Evolutionary conservation across 2,329 filamentous ascomycete genomes (phyloP).

Genomic region (Cercospora sp.): DNA sequence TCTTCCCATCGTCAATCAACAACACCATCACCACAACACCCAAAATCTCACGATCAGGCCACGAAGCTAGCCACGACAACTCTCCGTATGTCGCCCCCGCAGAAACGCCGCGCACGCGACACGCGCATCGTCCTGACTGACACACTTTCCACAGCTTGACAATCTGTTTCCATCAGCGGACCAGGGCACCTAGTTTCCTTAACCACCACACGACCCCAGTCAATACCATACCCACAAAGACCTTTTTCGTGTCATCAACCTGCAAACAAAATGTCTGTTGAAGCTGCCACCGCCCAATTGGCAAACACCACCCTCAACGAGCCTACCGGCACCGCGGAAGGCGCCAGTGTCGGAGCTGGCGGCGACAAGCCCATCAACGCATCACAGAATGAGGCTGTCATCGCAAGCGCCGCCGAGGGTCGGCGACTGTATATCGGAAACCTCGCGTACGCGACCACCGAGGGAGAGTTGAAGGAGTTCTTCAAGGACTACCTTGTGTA

Average conservation of each 20-base stretch:
- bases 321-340: conserved; percentile 56
- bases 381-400: conserved; percentile 83
- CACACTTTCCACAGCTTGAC: conserved; percentile 44
- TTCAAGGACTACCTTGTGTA: conserved; percentile 99
- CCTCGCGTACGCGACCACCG: conserved; percentile 99
- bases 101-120: conserved; percentile 6
- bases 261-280: conserved; percentile 82
- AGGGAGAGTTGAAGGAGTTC: conserved; percentile 99
- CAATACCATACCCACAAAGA: conserved; percentile 27
- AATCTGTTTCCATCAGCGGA: conserved; percentile 50
- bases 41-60: conserved; percentile 37
- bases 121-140: conserved; percentile 18
- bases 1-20: conserved; percentile 31
- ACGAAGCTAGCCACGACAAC: conserved; percentile 55
- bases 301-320: conserved; percentile 66
- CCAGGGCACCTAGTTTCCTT: conserved; percentile 41
- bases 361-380: conserved; percentile 67
- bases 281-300: conserved; percentile 73
- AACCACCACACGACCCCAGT: conserved; percentile 41
- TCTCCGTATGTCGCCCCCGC: conserved; percentile 37
- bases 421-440: conserved; percentile 99
- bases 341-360: conserved; percentile 53
- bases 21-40: conserved; percentile 26
- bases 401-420: conserved; percentile 96
- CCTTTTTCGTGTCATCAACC: conserved; percentile 57